Evolutionary conservation across 2,329 filamentous ascomycete species (phyloP), one percentile per base, ranked within the genome.

Genomic region (Cladosporium sp.): DNA sequence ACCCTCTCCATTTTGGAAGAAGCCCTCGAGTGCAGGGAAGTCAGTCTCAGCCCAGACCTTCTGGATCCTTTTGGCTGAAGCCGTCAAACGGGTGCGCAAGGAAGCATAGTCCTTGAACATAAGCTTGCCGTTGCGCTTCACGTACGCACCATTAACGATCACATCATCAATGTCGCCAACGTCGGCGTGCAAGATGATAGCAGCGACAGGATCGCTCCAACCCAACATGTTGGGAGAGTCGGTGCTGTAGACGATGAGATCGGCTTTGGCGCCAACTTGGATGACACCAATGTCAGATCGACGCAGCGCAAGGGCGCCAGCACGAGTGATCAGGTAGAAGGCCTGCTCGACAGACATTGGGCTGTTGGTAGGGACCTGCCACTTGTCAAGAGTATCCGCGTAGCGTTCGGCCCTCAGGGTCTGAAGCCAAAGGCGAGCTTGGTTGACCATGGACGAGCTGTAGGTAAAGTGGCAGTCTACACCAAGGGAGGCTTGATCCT

Each of bases 401-500:
- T 78, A 84, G 18, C 80, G 72, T 7, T 70, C 69, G 26, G 76
- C 76, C 3, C 85, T 78, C 0, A 76, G 77, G 7, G 72, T 74
- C 71, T 86, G 85, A 1, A 86, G 76, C 84, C 83, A 87, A 12
- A 87, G 69, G 1, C 85, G 80, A 1, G 84, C 83, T 69, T 87
- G 85, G 0, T 79, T 81, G 29, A 84, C 69, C 40, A 72, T 65
- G n/a, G 67, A 66, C 5, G 67, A 64, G n/a, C 67, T 69, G 57
- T 69, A 72, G 7, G 69, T 71, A 44, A 68, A 72, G 44, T 67
- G 65, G 28, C 66, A 69, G 53, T 72, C 70, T 6, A 72, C 64
- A 46, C 70, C 70, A 8, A 72, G 60, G 23, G 68, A 69, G 1
- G 79, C 80, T 67, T 87, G 84, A 69, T 87, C 84, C 31, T 79